Base-by-base conservation (phyloP, 2,329 filamentous ascomycete species). In the Bipolaris bicolor region DNA sequence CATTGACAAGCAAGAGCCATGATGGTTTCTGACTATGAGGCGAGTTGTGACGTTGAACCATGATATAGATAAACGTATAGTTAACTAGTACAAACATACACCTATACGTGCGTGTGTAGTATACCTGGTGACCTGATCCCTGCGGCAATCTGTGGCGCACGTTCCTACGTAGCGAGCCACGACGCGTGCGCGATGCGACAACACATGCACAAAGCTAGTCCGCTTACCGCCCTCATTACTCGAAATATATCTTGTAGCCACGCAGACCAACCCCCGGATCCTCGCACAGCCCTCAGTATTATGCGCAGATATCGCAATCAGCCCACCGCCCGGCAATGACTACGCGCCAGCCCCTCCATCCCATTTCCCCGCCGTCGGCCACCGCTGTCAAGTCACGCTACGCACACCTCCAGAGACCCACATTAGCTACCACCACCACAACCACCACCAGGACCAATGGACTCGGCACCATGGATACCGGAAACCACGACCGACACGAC, bases 1-100 rank as follows among this genome's bases (percentile, higher is more conserved):
- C 3, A 72, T 76, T 52, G 71, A 74, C 36, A 71, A 74, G 31
- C 72, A 74, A 50, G 73, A 76, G 40, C 67, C 68, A 15, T 74
- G 57, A 69, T 46, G 22, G 39, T 16, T n/a, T n/a, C 11, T 18
- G 24, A 37, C 10, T 36, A 39, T 31, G 36, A 46, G 40, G 29
- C 22, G 49, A 52, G 43, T 18, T 26, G n/a, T 34, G 26, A 46
- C 47, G 34, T 52, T 36, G 16, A 45, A 20, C 24, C 5, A 33
- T 22, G 6, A 36, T 15, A 31, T 37, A 10, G 26, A 49, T 31
- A 22, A 11, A 22, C 15, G 9, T 13, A 24, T 41, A 24, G n/a
- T n/a, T n/a, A n/a, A n/a, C n/a, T n/a, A n/a, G 20, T 20, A 20
- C 24, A 9, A 22, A n/a, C n/a, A 10, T 39, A 20, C 20, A 16